Conservation (phyloP, 441 rosid species). For the Adansonia grandidieri region DNA sequence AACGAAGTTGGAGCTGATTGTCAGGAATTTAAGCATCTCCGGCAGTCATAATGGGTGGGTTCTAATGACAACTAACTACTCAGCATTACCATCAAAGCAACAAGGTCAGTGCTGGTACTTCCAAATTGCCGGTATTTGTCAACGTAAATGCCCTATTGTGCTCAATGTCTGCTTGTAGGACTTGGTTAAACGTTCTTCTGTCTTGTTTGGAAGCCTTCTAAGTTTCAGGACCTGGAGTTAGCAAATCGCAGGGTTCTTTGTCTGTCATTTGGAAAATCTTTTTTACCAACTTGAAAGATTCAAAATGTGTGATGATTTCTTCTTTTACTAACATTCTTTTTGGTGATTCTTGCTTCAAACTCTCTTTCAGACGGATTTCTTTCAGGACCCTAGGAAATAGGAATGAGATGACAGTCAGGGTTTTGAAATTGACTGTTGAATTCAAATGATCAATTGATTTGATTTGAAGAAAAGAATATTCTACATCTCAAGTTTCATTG, state of each 20-base stretch:
- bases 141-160: too few species aligned
- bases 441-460: conserved; percentile 16
- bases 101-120: conserved; percentile 38
- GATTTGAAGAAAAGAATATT: not conserved
- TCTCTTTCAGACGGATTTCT: not conserved
- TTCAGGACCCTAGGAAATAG: conserved; percentile 26
- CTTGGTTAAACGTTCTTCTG: conserved; percentile 24
- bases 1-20: conserved; percentile 79
- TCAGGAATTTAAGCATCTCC: conserved; percentile 71
- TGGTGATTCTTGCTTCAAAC: not conserved
- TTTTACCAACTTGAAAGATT: not conserved
- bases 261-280: not conserved
- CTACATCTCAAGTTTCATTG: not conserved
- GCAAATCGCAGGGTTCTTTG: not conserved
- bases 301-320: conserved; percentile 5
- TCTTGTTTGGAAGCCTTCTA: not conserved
- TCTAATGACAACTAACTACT: conserved; percentile 13
- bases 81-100: conserved; percentile 29
- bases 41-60: conserved; percentile 34
- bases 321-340: not conserved
- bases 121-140: conserved; percentile 28
- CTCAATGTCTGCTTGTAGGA: conserved; percentile 22
- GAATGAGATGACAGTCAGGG: conserved; percentile 30
- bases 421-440: conserved; percentile 29
- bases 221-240: not conserved